Evolutionary conservation across 805 yeast species (phyloP), one percentile per base, ranked within the genome.

Genomic region (Cyberlindnera nakhonratchasimensis): DNA sequence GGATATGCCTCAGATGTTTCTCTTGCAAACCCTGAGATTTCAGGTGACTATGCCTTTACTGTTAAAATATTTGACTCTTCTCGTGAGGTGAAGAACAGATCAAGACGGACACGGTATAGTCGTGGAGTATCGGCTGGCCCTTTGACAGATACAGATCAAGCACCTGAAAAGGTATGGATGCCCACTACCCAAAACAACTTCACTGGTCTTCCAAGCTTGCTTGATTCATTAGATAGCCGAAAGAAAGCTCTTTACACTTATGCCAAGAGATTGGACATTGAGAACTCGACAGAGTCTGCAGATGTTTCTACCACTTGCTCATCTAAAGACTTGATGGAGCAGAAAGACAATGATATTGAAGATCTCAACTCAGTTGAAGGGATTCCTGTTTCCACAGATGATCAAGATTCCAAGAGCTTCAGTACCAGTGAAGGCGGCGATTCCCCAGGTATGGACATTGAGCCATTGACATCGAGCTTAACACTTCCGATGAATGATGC

Each of bases 1-100:
- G 77, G 67, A 3, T 67, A 65, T 48, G 69, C 66, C 21, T 71
- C 79, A 0, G 76, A 70, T 48, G 59, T 74, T 3, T 76, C 82
- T 0, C 50, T 74, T 19, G 80, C 82, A 1, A 70, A 73, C 45
- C 80, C 82, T 0, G 69, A 69, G 37, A 57, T 74, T 6, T 66
- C 75, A 17, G 78, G 74, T 4, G 69, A 71, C 36, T 66, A 65
- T 52, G 79, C 73, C 0, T 79, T 79, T 50, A 62, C 64, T 6
- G 63, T 78, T 22, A 75, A 71, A 48, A 29, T 66, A 17, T 64
- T 62, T 51, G 70, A 66, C 40, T 47, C 57, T 2, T 49, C 55
- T 16, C 52, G 43, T 26, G 55, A 52, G 28, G 24, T 59, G 12
- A 57, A 47, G 25, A 24, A 23, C 11, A 28, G 36, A 16, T 20